Evolutionary conservation across 1,284 basidiomycete genomes (phyloP).

Genomic region (Malassezia equina): DNA sequence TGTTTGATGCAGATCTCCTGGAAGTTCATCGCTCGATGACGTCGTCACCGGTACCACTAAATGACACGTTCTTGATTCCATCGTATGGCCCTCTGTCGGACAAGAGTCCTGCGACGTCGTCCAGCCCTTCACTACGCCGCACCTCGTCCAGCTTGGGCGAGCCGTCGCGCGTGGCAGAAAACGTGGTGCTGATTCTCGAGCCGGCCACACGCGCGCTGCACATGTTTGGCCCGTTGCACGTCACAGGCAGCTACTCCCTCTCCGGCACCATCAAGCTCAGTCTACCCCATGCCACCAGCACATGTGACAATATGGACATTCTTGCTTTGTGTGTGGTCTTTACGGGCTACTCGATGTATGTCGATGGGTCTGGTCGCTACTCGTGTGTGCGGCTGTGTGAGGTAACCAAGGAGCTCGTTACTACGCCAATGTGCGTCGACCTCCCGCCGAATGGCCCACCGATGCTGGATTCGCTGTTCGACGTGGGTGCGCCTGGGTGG

Average conservation of each 20-base stretch:
- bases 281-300: not conserved
- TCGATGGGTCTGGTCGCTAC: constrained; percentile 39
- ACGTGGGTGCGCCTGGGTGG: constrained; percentile 43
- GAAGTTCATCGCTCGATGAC: not conserved
- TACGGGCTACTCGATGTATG: constrained; percentile 39
- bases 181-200: constrained; percentile 18
- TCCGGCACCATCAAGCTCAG: constrained; percentile 30
- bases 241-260: constrained; percentile 44
- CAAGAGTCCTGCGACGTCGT: not conserved
- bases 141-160: not conserved
- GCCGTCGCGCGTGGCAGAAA: not conserved
- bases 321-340: constrained; percentile 27
- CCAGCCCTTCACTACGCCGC: not conserved
- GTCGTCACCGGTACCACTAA: not conserved
- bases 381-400: constrained; percentile 33
- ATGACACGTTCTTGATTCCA: not conserved
- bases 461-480: constrained; percentile 39
- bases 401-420: constrained; percentile 28
- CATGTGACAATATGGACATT: constrained; percentile 20
- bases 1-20: not conserved
- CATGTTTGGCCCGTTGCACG: constrained; percentile 47
- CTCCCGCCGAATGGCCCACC: constrained; percentile 10
- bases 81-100: not conserved
- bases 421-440: not conserved
- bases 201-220: constrained; percentile 31